phyloP scores from a whole-genome alignment of 345 rosid species.

The Noccaea bulbosa region DNA sequence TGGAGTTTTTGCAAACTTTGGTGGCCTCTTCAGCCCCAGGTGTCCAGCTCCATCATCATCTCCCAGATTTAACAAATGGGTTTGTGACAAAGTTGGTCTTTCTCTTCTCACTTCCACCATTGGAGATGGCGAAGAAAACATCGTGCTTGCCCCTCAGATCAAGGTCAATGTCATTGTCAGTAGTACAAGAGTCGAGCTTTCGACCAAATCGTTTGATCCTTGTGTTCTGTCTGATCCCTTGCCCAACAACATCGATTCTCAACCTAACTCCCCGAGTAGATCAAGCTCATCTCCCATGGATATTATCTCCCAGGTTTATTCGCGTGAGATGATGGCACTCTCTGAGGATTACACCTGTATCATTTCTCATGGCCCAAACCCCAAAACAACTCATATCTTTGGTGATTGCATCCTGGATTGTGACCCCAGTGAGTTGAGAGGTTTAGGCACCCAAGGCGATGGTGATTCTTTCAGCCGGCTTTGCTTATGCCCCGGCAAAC shows the following conservation, averaged over 20 bases:
- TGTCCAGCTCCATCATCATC: slow-evolving; percentile 45
- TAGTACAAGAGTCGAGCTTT: not conserved
- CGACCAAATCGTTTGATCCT: slow-evolving; percentile 15
- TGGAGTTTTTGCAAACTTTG: slow-evolving; percentile 51
- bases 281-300: slow-evolving; percentile 51
- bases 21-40: slow-evolving; percentile 55
- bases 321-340: slow-evolving; percentile 56
- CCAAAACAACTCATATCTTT: slow-evolving; percentile 63
- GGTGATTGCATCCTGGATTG: slow-evolving; percentile 62
- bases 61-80: slow-evolving; percentile 48
- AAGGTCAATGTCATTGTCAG: slow-evolving; percentile 34
- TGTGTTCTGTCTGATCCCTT: slow-evolving; percentile 49
- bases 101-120: slow-evolving; percentile 53
- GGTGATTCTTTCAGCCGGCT: slow-evolving; percentile 45
- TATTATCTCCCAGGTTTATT: slow-evolving; percentile 38
- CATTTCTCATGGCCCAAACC: slow-evolving; percentile 69
- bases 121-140: slow-evolving; percentile 31
- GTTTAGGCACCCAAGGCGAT: slow-evolving; percentile 34
- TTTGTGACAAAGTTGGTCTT: slow-evolving; percentile 60
- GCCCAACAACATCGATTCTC: slow-evolving; percentile 44
- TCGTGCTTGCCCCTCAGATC: slow-evolving; percentile 60
- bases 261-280: slow-evolving; percentile 40
- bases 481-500: slow-evolving; percentile 49
- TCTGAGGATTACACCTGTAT: slow-evolving; percentile 81
- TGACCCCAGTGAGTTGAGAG: slow-evolving; percentile 50